A percentile compares a stretch with the other conserved stretches of the same genome.
Evolutionary conservation across 495 filamentous ascomycete genomes (phyloP).

Genomic region (Aspergillus sparsus): DNA sequence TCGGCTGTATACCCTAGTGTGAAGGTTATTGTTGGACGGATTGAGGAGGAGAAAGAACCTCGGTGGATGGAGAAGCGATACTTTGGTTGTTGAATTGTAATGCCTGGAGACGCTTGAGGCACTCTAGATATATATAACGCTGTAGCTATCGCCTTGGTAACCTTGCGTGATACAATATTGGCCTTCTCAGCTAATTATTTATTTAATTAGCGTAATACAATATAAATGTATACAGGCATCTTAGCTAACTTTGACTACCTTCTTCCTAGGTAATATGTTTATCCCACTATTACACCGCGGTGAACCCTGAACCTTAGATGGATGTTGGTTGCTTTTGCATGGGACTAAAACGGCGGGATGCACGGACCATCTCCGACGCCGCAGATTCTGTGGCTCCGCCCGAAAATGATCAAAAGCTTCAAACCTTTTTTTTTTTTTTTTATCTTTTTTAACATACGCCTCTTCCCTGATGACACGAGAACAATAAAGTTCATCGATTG

Average conservation of each 20-base stretch:
- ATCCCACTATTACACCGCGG: too few species aligned
- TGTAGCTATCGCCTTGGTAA: too few species aligned
- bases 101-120: background rate
- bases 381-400: constrained; percentile 30
- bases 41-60: constrained; percentile 72
- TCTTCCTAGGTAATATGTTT: too few species aligned
- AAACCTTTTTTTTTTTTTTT: constrained; percentile 11
- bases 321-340: too few species aligned
- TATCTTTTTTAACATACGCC: background rate
- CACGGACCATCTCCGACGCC: constrained; percentile 25
- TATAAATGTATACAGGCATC: too few species aligned
- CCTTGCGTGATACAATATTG: too few species aligned
- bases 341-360: constrained; percentile 17
- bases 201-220: too few species aligned
- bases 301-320: too few species aligned
- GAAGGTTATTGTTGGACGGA: constrained; percentile 75
- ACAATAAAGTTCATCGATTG: background rate
- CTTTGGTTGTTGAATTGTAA: constrained; percentile 62
- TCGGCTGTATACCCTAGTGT: constrained; percentile 84
- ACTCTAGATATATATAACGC: background rate
- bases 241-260: too few species aligned
- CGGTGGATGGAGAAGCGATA: constrained; percentile 84
- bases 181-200: too few species aligned
- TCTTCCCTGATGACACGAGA: background rate
- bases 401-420: constrained; percentile 25